Evolutionary conservation across 2,329 filamentous ascomycete genomes (phyloP), one percentile per base, ranked within the genome.

Genomic region (Alternaria tenuissima): DNA sequence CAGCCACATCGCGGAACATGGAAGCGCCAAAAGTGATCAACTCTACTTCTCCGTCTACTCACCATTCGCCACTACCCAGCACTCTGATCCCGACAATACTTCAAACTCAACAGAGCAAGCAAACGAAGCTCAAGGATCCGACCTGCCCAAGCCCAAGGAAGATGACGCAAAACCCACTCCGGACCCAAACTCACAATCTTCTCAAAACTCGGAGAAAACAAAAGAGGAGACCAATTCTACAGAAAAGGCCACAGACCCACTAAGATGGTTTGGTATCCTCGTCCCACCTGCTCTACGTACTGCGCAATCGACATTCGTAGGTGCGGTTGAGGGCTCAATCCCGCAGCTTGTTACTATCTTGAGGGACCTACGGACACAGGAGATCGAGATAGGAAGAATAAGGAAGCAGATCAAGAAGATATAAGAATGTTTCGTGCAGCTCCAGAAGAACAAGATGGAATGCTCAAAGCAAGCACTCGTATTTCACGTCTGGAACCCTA

Each of bases 301-400:
- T 22, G 88, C 90, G 2, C 91, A 93, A 75, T 67, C 71, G 0
- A 81, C 85, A 16, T 88, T 91, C 52, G 71, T 86, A 24, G 71
- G 81, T 38, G 83, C 83, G 0, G 82, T 92, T 4, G 85, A 88
- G 55, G 77, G 83, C 0, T 75, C 89, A 4, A 76, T 93, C 2
- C 85, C 88, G 1, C 78, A 78, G 39, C 79, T 93, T 8, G 83
- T 83, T 7, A 84, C 83, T 1, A 76, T 91, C n/a, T 81, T 83
- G 36, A 82, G 82, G 28, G 84, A 87, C 69, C 88, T 94, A 85
- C 81, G 82, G 14, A 78, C 79, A n/a, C 74, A 91, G 5, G 91
- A 93, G 79, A 87, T 89, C 52, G 86, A 90, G 66, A 88, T 94
- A 55, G 83, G 89, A 38, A 81, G 89, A 58, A 55, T 80, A 51